Conservation (phyloP, 768 basidiomycete genomes). For the Kwoniella sp. region DNA sequence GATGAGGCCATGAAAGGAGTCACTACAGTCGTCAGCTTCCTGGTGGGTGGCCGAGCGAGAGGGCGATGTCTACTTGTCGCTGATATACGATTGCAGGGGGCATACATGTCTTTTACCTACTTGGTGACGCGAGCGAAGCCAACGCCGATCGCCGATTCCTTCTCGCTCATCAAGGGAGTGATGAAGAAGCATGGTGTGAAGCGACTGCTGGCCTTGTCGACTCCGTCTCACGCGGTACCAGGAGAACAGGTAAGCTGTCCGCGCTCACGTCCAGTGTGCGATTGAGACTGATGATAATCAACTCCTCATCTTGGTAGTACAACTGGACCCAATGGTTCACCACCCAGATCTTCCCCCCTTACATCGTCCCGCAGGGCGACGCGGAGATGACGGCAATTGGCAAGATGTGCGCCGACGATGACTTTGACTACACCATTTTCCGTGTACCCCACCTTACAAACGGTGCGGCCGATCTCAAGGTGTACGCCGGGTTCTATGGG, state of each 20-base stretch:
- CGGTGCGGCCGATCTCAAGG: constrained; percentile 4
- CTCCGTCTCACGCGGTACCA: constrained; percentile 13
- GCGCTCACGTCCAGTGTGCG: not conserved
- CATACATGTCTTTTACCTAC: constrained; percentile 12
- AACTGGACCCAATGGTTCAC: constrained; percentile 15
- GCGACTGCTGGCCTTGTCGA: constrained; percentile 10
- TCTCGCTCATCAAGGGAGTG: constrained; percentile 12
- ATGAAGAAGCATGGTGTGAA: constrained; percentile 20
- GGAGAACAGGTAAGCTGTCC: constrained; percentile 12
- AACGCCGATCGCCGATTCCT: constrained; percentile 15
- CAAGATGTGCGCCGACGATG: constrained; percentile 6
- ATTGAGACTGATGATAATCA: not conserved
- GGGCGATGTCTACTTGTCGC: not conserved
- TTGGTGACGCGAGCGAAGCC: constrained; percentile 9
- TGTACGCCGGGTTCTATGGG: constrained; percentile 13
- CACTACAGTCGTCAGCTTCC: constrained; percentile 11
- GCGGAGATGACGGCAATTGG: constrained; percentile 18
- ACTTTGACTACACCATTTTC: constrained; percentile 23
- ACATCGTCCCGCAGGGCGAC: constrained; percentile 13
- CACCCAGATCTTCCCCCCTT: constrained; percentile 13
- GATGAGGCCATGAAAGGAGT: constrained; percentile 15
- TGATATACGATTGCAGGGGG: constrained; percentile 2
- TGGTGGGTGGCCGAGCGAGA: constrained; percentile 11
- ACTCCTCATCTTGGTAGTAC: constrained; percentile 4
- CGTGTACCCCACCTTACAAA: constrained; percentile 13